Percentiles rank a stretch among this genome's conserved stretches.
These are phyloP conservation scores for Abrus precatorius DNA, from an alignment of 306 rosid genomes.

Conservation along the genomic window DNA sequence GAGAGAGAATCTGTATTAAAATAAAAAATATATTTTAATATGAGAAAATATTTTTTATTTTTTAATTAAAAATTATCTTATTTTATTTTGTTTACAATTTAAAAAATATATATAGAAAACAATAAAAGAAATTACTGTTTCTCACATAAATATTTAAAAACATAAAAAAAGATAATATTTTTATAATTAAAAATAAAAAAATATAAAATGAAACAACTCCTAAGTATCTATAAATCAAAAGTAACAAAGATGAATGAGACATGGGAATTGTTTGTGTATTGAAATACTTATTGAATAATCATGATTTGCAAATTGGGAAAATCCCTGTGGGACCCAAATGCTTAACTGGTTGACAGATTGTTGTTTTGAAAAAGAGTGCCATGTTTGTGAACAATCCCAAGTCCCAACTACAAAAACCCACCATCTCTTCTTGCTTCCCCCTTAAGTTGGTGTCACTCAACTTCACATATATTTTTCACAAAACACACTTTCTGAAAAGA, in stretches of 20 bases:
- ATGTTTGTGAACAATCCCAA: slow-evolving; percentile 1
- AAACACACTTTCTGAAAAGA: slow-evolving; percentile 53
- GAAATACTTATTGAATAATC: slow-evolving; percentile 45
- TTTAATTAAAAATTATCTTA: no score
- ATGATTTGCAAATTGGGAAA: slow-evolving; percentile 44
- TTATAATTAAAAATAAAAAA: no score
- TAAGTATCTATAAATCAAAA: not conserved
- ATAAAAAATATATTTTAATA: no score
- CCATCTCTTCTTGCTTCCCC: slow-evolving; percentile 6
- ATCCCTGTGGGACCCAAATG: slow-evolving; percentile 61
- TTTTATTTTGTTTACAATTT: no score
- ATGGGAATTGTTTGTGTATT: slow-evolving; percentile 54
- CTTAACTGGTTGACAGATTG: slow-evolving; percentile 58
- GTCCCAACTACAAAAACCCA: slow-evolving; percentile 69
- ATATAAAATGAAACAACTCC: not conserved
- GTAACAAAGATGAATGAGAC: not conserved
- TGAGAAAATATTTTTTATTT: no score
- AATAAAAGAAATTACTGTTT: not conserved
- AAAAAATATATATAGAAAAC: no score
- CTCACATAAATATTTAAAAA: no score
- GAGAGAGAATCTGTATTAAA: no score
- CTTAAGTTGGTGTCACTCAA: slow-evolving; percentile 38
- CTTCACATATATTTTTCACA: slow-evolving; percentile 44
- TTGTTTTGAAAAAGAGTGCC: slow-evolving; percentile 35
- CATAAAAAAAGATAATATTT: no score